Evolutionary conservation across 768 basidiomycete species (phyloP), one percentile per base, ranked within the genome.

Genomic region (Sistotremastrum niveocremeum): DNA sequence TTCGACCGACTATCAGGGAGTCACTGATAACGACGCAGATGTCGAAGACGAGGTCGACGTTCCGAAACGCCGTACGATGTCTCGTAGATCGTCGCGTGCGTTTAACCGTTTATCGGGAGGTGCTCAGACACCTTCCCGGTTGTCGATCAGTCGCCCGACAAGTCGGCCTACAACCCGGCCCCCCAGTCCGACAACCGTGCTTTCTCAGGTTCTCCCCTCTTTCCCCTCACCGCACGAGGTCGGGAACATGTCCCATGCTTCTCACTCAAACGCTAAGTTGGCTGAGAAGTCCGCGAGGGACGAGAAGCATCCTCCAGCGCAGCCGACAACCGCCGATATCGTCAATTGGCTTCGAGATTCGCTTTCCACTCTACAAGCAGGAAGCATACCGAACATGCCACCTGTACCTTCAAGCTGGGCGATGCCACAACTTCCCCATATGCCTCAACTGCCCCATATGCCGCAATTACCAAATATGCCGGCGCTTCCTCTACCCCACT

Each of bases 341-440:
- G 74, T 89, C 49, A 82, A 86, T 57, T 77, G 84, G 42, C 84
- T 82, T 1, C 63, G 87, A 34, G 79, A 68, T 7, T 71, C 71
- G 45, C 57, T 74, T 64, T 51, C 83, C 65, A 62, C 72, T 68
- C 58, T 81, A 55, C 62, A 71, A 20, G 20, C 20, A 40, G 72
- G 77, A 56, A 57, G 79, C 70, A 60, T 83, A 70, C 54, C 73
- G 62, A 56, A 70, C 62, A 56, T 77, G 65, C 60, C 64, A 59
- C 64, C 71, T 46, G 52, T 73, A 34, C 65, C 64, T 5, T 57
- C 71, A 7, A 52, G 57, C 31, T 58, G 62, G 32, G 42, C 52
- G 8, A 54, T 62, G 37, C 56, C 60, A 4, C 60, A 67, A 37
- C 57, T 69, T n/a, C 76, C 74, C 6, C 69, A 71, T 34, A 69